Base-by-base conservation (phyloP, 495 filamentous ascomycete genomes). In the Annulohypoxylon nitens region DNA sequence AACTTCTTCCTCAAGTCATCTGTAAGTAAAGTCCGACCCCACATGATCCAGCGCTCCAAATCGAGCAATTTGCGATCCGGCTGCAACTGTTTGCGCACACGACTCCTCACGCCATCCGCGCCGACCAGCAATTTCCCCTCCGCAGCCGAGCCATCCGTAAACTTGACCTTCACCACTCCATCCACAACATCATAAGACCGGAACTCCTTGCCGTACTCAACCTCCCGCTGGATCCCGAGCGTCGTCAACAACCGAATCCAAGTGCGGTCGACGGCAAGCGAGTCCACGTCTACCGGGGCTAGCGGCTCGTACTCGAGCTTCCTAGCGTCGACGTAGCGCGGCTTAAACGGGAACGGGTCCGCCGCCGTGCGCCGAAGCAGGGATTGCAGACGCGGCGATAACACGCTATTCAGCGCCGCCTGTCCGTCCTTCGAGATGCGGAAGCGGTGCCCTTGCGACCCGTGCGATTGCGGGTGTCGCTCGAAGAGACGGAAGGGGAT, bases 401-500 rank as follows among this genome's bases (percentile, higher is more conserved):
- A 58, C 14, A 79, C 73, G 43, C 63, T 67, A 8, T 75, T 53
- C 5, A 82, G 67, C 23, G 70, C 76, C 2, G 70, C 36, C 34
- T 68, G 65, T 23, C 77, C 78, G 8, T 75, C 69, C 18, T 63
- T 82, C 77, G 53, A 81, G 76, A 80, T 82, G 71, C 54, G 83
- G 23, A 80, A 77, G 33, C 84, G 73, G 33, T 78, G 75, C 47
- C 75, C 75, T 50, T 78, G 80, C 18, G 80, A 81, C n/a, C 74
- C 67, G 36, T 69, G 74, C 30, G 66, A 62, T 54, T 61, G 69
- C 0, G 75, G 73, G 69, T 86, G 79, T 43, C 82, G 79, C 60
- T 87, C 86, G 43, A 84, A 87, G 55, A 87, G 69, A 36, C 78
- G 80, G 79, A 85, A 86, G 12, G 81, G 79, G 53, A 87, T 83